These are phyloP conservation scores for Coemansia sp. DNA, from an alignment of 192 early-diverging fungal genomes.

Conservation along the genomic window DNA sequence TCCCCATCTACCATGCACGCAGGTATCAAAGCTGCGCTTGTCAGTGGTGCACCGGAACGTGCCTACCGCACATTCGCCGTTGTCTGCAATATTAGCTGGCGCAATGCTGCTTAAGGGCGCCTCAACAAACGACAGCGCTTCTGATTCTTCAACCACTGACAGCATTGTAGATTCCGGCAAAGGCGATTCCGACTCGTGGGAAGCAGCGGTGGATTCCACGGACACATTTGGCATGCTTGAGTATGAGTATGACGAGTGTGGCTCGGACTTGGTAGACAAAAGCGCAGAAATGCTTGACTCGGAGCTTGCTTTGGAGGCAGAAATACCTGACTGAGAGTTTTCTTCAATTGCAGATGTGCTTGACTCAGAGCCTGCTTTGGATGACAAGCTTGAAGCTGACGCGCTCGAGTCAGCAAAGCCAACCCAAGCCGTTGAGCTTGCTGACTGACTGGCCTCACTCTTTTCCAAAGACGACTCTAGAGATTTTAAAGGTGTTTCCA, in stretches of 20 bases:
- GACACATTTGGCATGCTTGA: too few relatives aligned
- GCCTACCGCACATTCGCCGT: slow-evolving; percentile 10
- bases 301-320: neutral
- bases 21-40: slow-evolving; percentile 26
- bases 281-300: neutral
- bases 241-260: neutral
- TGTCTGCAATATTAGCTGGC: neutral
- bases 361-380: neutral
- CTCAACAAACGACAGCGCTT: neutral
- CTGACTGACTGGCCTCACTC: neutral
- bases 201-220: neutral
- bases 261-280: too few relatives aligned
- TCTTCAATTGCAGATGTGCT: too few relatives aligned
- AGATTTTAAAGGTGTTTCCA: neutral
- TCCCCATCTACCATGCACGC: slow-evolving; percentile 41
- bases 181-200: neutral
- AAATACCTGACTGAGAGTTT: too few relatives aligned
- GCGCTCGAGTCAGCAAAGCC: neutral
- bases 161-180: neutral
- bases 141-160: neutral
- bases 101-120: too few relatives aligned
- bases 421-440: neutral
- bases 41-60: slow-evolving; percentile 18
- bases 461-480: neutral
- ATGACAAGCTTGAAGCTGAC: neutral